Base-by-base conservation (phyloP, 768 basidiomycete species). In the Tylopilus sp. region DNA sequence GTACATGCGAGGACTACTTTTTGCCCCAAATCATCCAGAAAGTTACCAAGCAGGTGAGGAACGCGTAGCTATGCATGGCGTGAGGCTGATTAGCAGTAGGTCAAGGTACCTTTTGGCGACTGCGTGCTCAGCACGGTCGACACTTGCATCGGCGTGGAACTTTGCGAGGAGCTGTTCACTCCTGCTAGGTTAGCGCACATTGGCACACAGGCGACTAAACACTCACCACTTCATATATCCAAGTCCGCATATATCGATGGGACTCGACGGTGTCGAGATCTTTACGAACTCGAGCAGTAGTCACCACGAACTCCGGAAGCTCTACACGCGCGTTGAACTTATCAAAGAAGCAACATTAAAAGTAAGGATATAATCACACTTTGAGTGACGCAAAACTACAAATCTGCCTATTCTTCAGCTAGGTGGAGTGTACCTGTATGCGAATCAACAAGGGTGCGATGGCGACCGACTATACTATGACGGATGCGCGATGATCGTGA, bases 211-310 rank as follows among this genome's bases (percentile, higher is more conserved):
- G 3, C 17, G 15, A 25, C 6, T 13, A 28, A 13, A 6, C 7
- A 18, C 52, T 63, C 21, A 60, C 21, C 18, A 60, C 18, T 1
- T 17, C 4, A 38, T 18, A 17, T 2, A 30, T 18, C 6, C 13
- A 55, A 99, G 97, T 55, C 97, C 97, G 5, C 97, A 99, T 65
- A 95, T 98, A 50, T 72, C 86, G 12, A 98, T 98, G 97, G 97
- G 95, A 7, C 80, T 99, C 9, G 95, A 99, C 62, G 97, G 97
- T 6, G 95, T 98, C 8, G 97, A 99, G 70, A 97, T 99, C 44
- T 98, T 98, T 66, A 98, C 95, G 9, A 99, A 99, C 71, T 98
- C 97, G 1, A 95, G 91, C 57, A 97, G 94, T 5, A 95, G 92
- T 68, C 97, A 99, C 65, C 97, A 99, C 63, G 97, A 98, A 66